Base-by-base conservation (phyloP, 495 filamentous ascomycete genomes). In the Parathielavia appendiculata region DNA sequence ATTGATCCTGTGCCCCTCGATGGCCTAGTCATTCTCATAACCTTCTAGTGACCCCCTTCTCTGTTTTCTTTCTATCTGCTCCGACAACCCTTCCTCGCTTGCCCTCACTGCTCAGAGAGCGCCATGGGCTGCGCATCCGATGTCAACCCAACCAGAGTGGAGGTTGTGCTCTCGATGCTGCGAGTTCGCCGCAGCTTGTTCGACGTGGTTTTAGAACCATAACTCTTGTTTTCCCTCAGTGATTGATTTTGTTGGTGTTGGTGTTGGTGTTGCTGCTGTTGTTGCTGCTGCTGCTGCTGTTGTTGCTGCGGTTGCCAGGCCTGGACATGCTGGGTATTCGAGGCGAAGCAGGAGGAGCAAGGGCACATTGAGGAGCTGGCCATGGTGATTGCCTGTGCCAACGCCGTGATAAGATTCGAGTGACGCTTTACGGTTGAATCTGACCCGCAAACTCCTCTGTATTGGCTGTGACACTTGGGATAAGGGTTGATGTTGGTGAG, bases 301-400 rank as follows among this genome's bases (percentile, higher is more conserved):
- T 20, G 43, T 19, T 45, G 16, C 22, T 47, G 46, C 4, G 4
- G 23, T n/a, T 48, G 49, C 10, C n/a, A 26, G 13, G 17, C 26
- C 40, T 26, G n/a, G n/a, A 13, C 20, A 32, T 47, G 30, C 19
- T 56, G 53, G 5, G 41, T 20, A 6, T 17, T 47, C 10, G 54
- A 41, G 36, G 45, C 36, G 54, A 60, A 67, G 65, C 65, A 67
- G 12, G 56, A 48, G 13, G 65, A 48, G 57, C 65, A 67, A n/a
- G 64, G 65, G 50, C 65, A 67, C 23, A 60, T 47, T 9, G 57
- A 20, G 20, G 41, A 44, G 12, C 41, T 17, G 10, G 56, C 22
- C 45, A 47, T 59, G 38, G 35, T 36, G 16, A 46, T 58, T 63
- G 34, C 26, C 26, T 2, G 2, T 30, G 26, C 26, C 26, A 6